Evolutionary conservation across 2,329 filamentous ascomycete genomes (phyloP).

Genomic region (Curvularia spicifera): DNA sequence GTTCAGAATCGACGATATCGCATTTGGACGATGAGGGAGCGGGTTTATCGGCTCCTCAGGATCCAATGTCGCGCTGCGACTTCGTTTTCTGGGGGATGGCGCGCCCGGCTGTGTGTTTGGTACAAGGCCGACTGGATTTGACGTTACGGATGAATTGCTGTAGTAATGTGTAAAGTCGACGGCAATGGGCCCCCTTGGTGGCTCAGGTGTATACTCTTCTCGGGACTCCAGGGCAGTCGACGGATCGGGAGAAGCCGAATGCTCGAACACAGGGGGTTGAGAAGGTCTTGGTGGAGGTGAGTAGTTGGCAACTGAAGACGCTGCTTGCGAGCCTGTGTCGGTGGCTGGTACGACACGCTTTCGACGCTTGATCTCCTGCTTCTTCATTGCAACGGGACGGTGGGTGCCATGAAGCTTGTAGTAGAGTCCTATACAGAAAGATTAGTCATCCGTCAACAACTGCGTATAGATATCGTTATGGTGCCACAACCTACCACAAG

Average conservation of each 20-base stretch:
- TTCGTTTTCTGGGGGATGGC: constrained; percentile 45
- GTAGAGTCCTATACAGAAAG: constrained; percentile 73
- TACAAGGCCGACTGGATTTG: constrained; percentile 22
- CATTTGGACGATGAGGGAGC: constrained; percentile 41
- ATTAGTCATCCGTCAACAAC: constrained; percentile 20
- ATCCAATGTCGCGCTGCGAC: constrained; percentile 44
- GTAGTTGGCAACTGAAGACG: constrained; percentile 39
- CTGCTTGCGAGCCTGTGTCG: constrained; percentile 48
- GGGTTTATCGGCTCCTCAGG: constrained; percentile 34
- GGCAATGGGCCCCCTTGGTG: constrained; percentile 39
- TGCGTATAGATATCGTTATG: background rate
- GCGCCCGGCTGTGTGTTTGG: constrained; percentile 26
- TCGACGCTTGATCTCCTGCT: constrained; percentile 91
- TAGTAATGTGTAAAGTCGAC: constrained; percentile 50
- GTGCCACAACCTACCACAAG: constrained; percentile 75
- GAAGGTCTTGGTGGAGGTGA: constrained; percentile 39
- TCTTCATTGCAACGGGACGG: constrained; percentile 97
- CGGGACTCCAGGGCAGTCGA: constrained; percentile 36
- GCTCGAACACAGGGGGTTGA: constrained; percentile 40
- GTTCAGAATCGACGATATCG: constrained; percentile 46
- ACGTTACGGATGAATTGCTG: constrained; percentile 23
- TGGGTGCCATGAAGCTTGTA: constrained; percentile 95
- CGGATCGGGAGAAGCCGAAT: constrained; percentile 46
- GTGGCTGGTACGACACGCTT: constrained; percentile 90
- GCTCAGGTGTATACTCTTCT: constrained; percentile 37